phyloP scores from a whole-genome alignment of 2,329 filamentous ascomycete genomes.

The Penicillium occitanis region DNA sequence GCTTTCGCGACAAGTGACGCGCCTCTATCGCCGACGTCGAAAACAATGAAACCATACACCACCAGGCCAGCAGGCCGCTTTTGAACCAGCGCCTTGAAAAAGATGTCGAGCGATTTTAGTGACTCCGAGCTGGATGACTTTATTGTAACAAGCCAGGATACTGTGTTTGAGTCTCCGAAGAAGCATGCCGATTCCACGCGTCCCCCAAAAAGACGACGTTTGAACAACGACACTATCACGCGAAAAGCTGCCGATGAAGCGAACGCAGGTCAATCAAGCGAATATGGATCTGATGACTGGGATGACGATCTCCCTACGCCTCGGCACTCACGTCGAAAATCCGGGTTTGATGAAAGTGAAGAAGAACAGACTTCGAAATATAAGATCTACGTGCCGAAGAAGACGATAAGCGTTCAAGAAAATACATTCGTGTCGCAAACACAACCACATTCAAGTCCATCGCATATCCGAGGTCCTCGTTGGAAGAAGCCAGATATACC shows the following conservation, averaged over 20 bases:
- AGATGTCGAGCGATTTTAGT: slow-evolving; percentile 29
- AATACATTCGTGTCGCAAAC: slow-evolving; percentile 52
- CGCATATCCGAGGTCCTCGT: slow-evolving; percentile 52
- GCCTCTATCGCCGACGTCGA: not conserved
- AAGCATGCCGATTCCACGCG: slow-evolving; percentile 26
- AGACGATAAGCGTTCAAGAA: slow-evolving; percentile 37
- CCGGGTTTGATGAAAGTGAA: slow-evolving; percentile 25
- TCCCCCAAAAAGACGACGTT: slow-evolving; percentile 37
- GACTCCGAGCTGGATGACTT: slow-evolving; percentile 28
- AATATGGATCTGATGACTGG: slow-evolving; percentile 17
- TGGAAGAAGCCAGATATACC: slow-evolving; percentile 47
- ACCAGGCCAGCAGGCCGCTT: slow-evolving; percentile 6
- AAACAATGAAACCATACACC: not conserved
- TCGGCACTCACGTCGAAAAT: slow-evolving; percentile 20
- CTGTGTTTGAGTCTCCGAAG: slow-evolving; percentile 4
- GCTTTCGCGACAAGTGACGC: slow-evolving; percentile 16
- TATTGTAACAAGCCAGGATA: slow-evolving; percentile 27
- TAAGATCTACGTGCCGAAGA: slow-evolving; percentile 45
- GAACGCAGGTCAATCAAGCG: not conserved
- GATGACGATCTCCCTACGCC: slow-evolving; percentile 26
- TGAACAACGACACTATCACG: not conserved
- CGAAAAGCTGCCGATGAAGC: not conserved
- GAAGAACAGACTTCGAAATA: slow-evolving; percentile 33
- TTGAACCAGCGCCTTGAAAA: not conserved
- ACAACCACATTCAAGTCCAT: slow-evolving; percentile 51